Conservation (phyloP, 139 green algal genomes). For the Chlorella sp. region DNA sequence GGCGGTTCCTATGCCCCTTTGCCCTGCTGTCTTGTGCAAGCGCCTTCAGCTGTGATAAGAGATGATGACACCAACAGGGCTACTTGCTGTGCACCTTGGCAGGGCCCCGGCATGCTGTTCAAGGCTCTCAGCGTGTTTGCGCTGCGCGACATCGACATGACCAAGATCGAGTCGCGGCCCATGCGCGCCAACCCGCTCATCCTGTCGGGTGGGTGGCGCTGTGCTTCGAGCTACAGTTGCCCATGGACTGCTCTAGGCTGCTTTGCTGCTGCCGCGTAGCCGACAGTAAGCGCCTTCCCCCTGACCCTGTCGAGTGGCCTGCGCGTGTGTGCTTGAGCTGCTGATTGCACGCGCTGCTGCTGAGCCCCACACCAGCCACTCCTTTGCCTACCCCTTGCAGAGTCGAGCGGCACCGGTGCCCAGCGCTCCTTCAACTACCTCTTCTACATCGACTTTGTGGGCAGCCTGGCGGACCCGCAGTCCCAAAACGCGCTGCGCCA, state of each 20-base stretch:
- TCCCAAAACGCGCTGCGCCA: slow-evolving; percentile 94
- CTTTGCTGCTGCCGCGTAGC: background rate
- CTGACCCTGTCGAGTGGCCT: background rate
- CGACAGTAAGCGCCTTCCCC: background rate
- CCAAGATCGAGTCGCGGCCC: slow-evolving; percentile 95
- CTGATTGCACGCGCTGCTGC: too few relatives aligned
- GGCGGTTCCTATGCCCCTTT: too few relatives aligned
- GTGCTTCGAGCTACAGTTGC: too few relatives aligned
- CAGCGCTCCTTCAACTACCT: slow-evolving; percentile 92
- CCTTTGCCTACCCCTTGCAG: background rate
- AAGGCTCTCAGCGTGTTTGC: slow-evolving; percentile 97
- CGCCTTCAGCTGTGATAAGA: too few relatives aligned
- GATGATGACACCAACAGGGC: too few relatives aligned
- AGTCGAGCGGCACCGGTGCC: background rate
- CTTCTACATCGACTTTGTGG: slow-evolving; percentile 97
- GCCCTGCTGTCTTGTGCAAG: too few relatives aligned
- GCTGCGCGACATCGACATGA: slow-evolving; percentile 96
- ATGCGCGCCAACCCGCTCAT: slow-evolving; percentile 64
- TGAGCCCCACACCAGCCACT: too few relatives aligned
- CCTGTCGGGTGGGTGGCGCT: background rate
- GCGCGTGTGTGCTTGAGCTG: background rate
- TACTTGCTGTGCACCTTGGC: background rate
- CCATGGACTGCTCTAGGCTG: too few relatives aligned
- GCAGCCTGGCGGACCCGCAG: slow-evolving; percentile 75
- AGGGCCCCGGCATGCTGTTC: slow-evolving; percentile 93